Evolutionary conservation across 2,329 filamentous ascomycete genomes (phyloP).

Genomic region (Aureobasidium melanogenum): DNA sequence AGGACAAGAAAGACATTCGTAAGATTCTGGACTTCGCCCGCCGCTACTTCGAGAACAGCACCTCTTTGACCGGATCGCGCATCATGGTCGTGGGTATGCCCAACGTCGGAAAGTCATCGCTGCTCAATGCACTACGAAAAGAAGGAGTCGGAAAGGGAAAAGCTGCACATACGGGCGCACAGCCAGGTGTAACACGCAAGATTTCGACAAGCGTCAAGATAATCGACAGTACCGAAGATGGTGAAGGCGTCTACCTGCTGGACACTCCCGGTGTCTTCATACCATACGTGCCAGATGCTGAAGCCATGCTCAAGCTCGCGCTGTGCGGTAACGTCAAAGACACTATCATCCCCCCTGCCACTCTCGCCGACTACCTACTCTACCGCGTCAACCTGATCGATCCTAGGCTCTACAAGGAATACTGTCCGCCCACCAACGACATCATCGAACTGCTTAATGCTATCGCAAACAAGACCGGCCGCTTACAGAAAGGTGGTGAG

Average conservation of each 20-base stretch:
- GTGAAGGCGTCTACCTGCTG: slow-evolving; percentile 66
- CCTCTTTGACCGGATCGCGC: slow-evolving; percentile 69
- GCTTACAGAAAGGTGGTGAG: slow-evolving; percentile 62
- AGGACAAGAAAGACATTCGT: slow-evolving; percentile 33
- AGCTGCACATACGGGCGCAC: slow-evolving; percentile 71
- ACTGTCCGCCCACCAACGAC: slow-evolving; percentile 71
- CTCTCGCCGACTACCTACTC: slow-evolving; percentile 82
- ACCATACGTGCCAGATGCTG: slow-evolving; percentile 75
- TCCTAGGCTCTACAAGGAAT: slow-evolving; percentile 54
- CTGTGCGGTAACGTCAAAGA: slow-evolving; percentile 88
- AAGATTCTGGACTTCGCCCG: slow-evolving; percentile 44
- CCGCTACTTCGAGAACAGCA: slow-evolving; percentile 38
- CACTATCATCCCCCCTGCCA: slow-evolving; percentile 66
- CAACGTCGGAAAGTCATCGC: slow-evolving; percentile 89
- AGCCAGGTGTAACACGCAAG: slow-evolving; percentile 85
- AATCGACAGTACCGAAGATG: slow-evolving; percentile 39
- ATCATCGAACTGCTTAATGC: slow-evolving; percentile 61
- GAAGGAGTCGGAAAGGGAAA: slow-evolving; percentile 59
- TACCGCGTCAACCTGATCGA: slow-evolving; percentile 68
- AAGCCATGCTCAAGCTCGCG: slow-evolving; percentile 91
- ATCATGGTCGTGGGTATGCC: slow-evolving; percentile 93
- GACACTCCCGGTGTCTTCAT: slow-evolving; percentile 96
- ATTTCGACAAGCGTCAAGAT: slow-evolving; percentile 73
- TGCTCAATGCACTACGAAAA: slow-evolving; percentile 78
- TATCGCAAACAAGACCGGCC: slow-evolving; percentile 66